Conservation (phyloP, 371 early-diverging fungal species). For the Mortierella sp. region DNA sequence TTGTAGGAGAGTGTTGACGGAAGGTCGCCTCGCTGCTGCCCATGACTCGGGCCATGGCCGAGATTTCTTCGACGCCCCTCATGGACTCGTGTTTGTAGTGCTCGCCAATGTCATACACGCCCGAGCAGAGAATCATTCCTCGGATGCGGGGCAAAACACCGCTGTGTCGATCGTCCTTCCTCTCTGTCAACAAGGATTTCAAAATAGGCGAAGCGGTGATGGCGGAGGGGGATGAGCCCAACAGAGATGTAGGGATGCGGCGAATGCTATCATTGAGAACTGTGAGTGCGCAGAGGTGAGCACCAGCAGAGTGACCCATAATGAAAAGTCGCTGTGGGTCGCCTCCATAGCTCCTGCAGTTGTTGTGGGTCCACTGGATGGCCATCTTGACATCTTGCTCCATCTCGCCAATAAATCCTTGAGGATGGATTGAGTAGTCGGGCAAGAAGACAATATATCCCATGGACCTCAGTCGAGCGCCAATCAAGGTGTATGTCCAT, state of each 20-base stretch:
- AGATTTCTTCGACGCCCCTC: slow-evolving; percentile 80
- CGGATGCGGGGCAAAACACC: slow-evolving; percentile 46
- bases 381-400: slow-evolving; percentile 74
- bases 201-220: slow-evolving; percentile 36
- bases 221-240: slow-evolving; percentile 30
- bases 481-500: slow-evolving; percentile 72
- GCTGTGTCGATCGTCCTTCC: slow-evolving; percentile 1
- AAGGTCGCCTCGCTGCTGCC: slow-evolving; percentile 57
- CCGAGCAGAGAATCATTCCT: slow-evolving; percentile 60
- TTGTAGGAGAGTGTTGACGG: slow-evolving; percentile 36
- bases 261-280: slow-evolving; percentile 43
- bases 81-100: slow-evolving; percentile 74
- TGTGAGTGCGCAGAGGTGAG: slow-evolving; percentile 44
- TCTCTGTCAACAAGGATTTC: slow-evolving; percentile 18
- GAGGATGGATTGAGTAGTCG: slow-evolving; percentile 79
- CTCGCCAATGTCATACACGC: slow-evolving; percentile 75
- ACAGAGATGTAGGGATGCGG: slow-evolving; percentile 29
- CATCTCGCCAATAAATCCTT: slow-evolving; percentile 69
- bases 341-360: slow-evolving; percentile 57
- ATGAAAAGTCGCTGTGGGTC: slow-evolving; percentile 41
- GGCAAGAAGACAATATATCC: slow-evolving; percentile 84
- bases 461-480: slow-evolving; percentile 70
- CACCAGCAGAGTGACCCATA: slow-evolving; percentile 58
- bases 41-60: slow-evolving; percentile 81
- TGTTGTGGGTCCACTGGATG: slow-evolving; percentile 71